Percentiles rank a stretch among this genome's conserved stretches.
These are phyloP conservation scores for Amoeboaphelidium protococcarum DNA, from an alignment of 371 early-diverging fungal species.

Conservation along the genomic window DNA sequence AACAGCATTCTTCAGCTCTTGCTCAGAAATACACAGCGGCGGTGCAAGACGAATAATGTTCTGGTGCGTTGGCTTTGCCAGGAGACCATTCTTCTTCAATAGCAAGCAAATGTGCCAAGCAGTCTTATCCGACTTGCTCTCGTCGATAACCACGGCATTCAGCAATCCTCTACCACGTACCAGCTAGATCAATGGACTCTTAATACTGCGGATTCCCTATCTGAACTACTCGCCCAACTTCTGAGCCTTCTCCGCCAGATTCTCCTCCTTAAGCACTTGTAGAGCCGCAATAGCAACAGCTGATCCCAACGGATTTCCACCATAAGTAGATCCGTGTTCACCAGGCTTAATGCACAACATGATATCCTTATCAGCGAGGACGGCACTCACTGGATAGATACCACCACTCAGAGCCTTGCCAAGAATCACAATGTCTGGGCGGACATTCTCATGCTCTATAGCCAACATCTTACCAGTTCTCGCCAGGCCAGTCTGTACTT, in stretches of 20 bases:
- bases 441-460: conserved; percentile 33
- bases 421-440: conserved; percentile 72
- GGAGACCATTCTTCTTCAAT: conserved; percentile 63
- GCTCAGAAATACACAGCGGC: conserved; percentile 72
- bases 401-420: conserved; percentile 91
- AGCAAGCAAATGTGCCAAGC: conserved; percentile 90
- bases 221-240: conserved; percentile 60
- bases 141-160: conserved; percentile 87
- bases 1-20: conserved; percentile 49
- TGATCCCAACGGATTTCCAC: conserved; percentile 77
- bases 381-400: conserved; percentile 82
- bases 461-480: conserved; percentile 74
- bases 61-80: conserved; percentile 94
- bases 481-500: conserved; percentile 88
- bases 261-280: conserved; percentile 76
- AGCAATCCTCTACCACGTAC: conserved; percentile 83
- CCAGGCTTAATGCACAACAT: conserved; percentile 45
- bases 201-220: conserved; percentile 29
- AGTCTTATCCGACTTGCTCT: conserved; percentile 41
- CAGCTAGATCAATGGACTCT: conserved; percentile 37
- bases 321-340: conserved; percentile 91
- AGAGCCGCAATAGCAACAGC: conserved; percentile 85
- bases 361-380: conserved; percentile 40
- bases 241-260: conserved; percentile 45
- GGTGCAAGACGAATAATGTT: conserved; percentile 91